phyloP scores from a whole-genome alignment of 768 basidiomycete species.

The Leucocoprinus leucothites region DNA sequence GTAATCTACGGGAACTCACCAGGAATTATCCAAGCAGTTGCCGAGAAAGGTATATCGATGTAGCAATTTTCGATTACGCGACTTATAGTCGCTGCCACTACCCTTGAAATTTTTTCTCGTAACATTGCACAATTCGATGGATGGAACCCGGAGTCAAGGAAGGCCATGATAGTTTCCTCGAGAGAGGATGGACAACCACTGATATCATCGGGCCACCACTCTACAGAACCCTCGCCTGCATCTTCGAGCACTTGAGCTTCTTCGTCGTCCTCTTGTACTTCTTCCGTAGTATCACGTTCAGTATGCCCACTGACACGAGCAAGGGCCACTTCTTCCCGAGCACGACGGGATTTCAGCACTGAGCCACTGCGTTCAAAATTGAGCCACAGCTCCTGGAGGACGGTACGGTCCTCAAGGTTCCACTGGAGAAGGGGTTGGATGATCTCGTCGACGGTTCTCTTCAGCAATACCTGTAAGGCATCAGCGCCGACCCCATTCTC shows the following conservation, averaged over 20 bases:
- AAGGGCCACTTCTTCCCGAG: slow-evolving; percentile 32
- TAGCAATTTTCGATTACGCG: slow-evolving; percentile 38
- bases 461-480: slow-evolving; percentile 38
- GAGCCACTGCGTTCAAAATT: slow-evolving; percentile 37
- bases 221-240: slow-evolving; percentile 41
- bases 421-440: slow-evolving; percentile 41
- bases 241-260: slow-evolving; percentile 28
- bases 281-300: slow-evolving; percentile 35
- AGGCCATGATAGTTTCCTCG: slow-evolving; percentile 57
- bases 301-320: slow-evolving; percentile 44
- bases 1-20: slow-evolving; percentile 37
- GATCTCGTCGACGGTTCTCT: slow-evolving; percentile 29
- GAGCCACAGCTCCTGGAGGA: slow-evolving; percentile 40
- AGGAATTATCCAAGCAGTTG: slow-evolving; percentile 60
- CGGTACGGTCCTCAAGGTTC: slow-evolving; percentile 31
- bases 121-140: slow-evolving; percentile 48
- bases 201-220: slow-evolving; percentile 69
- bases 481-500: slow-evolving; percentile 56
- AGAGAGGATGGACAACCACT: slow-evolving; percentile 61
- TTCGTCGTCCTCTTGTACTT: slow-evolving; percentile 33
- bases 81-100: slow-evolving; percentile 44
- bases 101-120: slow-evolving; percentile 48
- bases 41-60: slow-evolving; percentile 55
- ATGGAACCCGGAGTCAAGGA: slow-evolving; percentile 58
- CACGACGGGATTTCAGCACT: slow-evolving; percentile 36